A percentile compares a stretch with the other conserved stretches of the same genome.
These are phyloP conservation scores for Gossypium trilobum DNA, from an alignment of 441 rosid species.

Conservation along the genomic window DNA sequence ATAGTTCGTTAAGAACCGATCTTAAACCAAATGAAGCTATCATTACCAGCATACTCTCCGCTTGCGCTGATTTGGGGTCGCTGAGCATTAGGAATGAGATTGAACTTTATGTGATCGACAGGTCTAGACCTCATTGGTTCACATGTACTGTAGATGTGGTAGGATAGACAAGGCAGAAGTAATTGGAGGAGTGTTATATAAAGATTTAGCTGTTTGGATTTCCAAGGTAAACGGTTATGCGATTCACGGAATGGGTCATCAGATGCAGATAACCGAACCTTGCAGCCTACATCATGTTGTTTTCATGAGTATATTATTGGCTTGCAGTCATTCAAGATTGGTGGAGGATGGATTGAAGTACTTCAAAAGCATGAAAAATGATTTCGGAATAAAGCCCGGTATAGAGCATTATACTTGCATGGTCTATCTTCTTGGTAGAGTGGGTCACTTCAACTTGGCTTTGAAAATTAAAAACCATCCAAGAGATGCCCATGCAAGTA, in stretches of 20 bases:
- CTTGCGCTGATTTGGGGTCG: constrained; percentile 43
- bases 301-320: constrained; percentile 41
- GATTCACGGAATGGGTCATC: constrained; percentile 46
- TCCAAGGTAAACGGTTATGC: constrained; percentile 45
- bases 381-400: constrained; percentile 25
- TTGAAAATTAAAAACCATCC: constrained; percentile 23
- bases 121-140: constrained; percentile 34
- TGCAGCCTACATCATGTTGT: constrained; percentile 31
- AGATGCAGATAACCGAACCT: constrained; percentile 24
- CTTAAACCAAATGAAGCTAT: constrained; percentile 40
- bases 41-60: constrained; percentile 38
- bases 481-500: constrained; percentile 33
- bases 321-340: constrained; percentile 44
- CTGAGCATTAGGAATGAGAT: constrained; percentile 41
- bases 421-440: constrained; percentile 44
- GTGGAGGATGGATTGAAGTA: constrained; percentile 34
- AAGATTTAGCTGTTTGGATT: constrained; percentile 38
- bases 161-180: constrained; percentile 37
- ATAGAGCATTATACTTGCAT: constrained; percentile 44
- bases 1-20: constrained; percentile 30
- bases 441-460: constrained; percentile 35
- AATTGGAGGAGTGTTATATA: constrained; percentile 29
- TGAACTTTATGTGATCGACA: constrained; percentile 28
- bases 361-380: constrained; percentile 28
- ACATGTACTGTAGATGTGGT: constrained; percentile 48